A percentile compares a stretch with the other conserved stretches of the same genome.
Conservation (phyloP, 805 yeast genomes). For the Kodamaea nitidulidarum region DNA sequence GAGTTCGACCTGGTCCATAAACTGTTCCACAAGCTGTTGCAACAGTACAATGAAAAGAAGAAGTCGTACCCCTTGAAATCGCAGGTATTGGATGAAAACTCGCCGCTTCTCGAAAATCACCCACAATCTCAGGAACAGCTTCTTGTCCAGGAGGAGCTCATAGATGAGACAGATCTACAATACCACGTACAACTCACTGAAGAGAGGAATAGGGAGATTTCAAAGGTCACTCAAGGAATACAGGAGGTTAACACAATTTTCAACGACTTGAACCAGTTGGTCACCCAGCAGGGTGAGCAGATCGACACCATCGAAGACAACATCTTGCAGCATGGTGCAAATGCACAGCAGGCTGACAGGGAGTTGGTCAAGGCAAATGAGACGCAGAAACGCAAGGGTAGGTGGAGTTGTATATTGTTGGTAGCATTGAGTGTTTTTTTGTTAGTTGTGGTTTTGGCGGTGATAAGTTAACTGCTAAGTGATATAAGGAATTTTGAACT, state of each 20-base stretch:
- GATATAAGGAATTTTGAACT: too few relatives aligned
- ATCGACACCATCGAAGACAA: constrained; percentile 83
- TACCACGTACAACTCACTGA: constrained; percentile 62
- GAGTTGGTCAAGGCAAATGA: constrained; percentile 73
- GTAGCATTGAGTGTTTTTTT: constrained; percentile 55
- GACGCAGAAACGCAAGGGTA: constrained; percentile 64
- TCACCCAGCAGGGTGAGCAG: constrained; percentile 80
- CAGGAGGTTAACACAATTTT: constrained; percentile 83
- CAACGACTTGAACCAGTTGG: constrained; percentile 71
- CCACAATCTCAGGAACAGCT: constrained; percentile 28
- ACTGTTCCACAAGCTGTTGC: constrained; percentile 40
- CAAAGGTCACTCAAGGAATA: constrained; percentile 71
- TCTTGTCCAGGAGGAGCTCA: constrained; percentile 28
- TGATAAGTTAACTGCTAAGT: constrained; percentile 47
- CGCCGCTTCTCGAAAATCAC: constrained; percentile 38
- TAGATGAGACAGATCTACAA: constrained; percentile 51
- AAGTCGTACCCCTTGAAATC: constrained; percentile 21
- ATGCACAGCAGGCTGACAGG: constrained; percentile 64
- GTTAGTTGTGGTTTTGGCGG: constrained; percentile 54
- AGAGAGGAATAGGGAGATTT: constrained; percentile 71
- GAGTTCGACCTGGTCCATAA: constrained; percentile 53
- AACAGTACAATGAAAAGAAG: constrained; percentile 49
- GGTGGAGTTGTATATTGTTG: constrained; percentile 69
- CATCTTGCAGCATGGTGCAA: constrained; percentile 55
- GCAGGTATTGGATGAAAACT: constrained; percentile 23